Conservation (phyloP, 345 rosid genomes). For the Eucalyptus regnans region DNA sequence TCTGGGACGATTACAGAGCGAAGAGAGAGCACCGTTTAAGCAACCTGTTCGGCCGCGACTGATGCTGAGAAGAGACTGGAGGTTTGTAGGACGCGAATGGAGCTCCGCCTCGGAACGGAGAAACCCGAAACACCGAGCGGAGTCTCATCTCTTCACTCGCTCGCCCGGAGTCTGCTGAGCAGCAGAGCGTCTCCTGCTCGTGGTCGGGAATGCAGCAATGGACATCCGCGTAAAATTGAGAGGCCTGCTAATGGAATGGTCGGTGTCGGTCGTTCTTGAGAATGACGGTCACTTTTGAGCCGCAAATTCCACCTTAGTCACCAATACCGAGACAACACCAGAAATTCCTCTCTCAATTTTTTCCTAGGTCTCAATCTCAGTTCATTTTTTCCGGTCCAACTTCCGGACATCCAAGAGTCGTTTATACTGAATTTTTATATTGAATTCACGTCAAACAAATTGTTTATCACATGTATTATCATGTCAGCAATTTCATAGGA, state of each 20-base stretch:
- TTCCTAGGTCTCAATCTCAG: neutral
- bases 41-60: neutral
- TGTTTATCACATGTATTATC: neutral
- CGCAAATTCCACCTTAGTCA: neutral
- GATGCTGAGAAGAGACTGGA: neutral
- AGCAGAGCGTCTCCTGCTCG: neutral
- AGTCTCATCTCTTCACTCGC: neutral
- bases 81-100: neutral
- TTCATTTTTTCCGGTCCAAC: neutral
- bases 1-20: neutral
- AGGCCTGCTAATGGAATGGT: neutral
- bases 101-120: neutral
- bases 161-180: neutral
- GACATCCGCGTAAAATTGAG: neutral
- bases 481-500: neutral
- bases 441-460: neutral
- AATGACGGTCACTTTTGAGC: neutral
- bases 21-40: neutral
- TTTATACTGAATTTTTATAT: rapidly evolving
- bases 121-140: neutral
- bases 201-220: neutral
- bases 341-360: neutral
- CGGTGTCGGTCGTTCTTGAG: neutral
- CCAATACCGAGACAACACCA: neutral
- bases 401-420: no score